Evolutionary conservation across 345 rosid genomes (phyloP).

Genomic region (Rhizophora mangle): DNA sequence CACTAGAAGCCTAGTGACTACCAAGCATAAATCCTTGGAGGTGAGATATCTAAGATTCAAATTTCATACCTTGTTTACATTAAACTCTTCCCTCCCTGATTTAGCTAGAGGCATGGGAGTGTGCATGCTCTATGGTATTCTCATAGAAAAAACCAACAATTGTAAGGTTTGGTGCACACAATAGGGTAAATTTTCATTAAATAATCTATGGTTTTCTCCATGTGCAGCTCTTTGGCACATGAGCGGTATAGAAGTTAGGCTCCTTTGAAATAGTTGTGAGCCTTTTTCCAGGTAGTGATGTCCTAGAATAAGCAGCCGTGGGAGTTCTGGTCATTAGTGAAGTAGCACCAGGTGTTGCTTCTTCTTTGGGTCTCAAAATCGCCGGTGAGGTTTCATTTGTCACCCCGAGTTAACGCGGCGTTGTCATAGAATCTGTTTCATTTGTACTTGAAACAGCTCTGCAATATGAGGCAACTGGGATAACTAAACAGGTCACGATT

Average conservation of each 20-base stretch:
- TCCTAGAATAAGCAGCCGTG: constrained; percentile 25
- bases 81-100: no score
- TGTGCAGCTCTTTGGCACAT: constrained; percentile 67
- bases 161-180: neutral
- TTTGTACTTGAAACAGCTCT: constrained; percentile 40
- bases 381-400: constrained; percentile 31
- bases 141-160: no score
- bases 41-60: no score
- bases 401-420: constrained; percentile 24
- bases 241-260: constrained; percentile 56
- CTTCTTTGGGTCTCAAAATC: constrained; percentile 29
- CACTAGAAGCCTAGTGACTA: no score
- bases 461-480: constrained; percentile 10
- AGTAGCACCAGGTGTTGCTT: constrained; percentile 21
- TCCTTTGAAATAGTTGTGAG: constrained; percentile 50
- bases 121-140: no score
- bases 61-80: no score
- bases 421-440: constrained; percentile 12
- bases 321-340: constrained; percentile 27
- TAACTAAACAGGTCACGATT: neutral
- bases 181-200: neutral
- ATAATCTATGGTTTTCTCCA: constrained; percentile 29
- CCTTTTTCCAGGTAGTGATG: constrained; percentile 40
- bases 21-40: no score
- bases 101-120: no score